These are phyloP conservation scores for Zygnema circumcarinatum DNA, from an alignment of 139 green algal species.

Conservation along the genomic window DNA sequence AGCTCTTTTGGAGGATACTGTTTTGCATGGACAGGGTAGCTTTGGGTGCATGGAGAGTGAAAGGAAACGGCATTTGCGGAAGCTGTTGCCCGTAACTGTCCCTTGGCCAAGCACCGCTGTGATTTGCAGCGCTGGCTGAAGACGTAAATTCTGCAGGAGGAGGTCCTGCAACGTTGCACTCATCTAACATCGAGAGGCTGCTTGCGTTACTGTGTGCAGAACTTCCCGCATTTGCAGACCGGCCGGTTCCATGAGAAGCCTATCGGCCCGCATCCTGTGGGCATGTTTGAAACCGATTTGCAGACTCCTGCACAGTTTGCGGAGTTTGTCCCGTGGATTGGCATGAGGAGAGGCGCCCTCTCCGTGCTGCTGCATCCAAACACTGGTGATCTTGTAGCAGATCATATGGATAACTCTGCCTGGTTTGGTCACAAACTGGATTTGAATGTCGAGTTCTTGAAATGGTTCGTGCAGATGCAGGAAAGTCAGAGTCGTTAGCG, in stretches of 20 bases:
- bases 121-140: too few relatives aligned
- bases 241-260: conserved; percentile 23
- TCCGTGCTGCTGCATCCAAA: conserved; percentile 24
- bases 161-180: not conserved
- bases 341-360: not conserved
- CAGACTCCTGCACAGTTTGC: not conserved
- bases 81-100: too few relatives aligned
- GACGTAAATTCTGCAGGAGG: not conserved
- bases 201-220: not conserved
- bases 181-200: not conserved
- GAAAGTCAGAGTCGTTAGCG: too few relatives aligned
- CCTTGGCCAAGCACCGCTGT: too few relatives aligned
- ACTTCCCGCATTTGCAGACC: conserved; percentile 10
- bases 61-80: not conserved
- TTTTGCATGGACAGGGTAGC: not conserved
- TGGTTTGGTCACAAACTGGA: conserved; percentile 34
- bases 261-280: conserved; percentile 21
- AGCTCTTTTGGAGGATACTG: too few relatives aligned
- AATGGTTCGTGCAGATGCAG: not conserved
- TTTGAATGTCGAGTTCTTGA: conserved; percentile 13
- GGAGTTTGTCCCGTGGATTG: conserved; percentile 26
- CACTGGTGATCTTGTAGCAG: conserved; percentile 1
- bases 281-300: conserved; percentile 34
- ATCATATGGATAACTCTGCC: conserved; percentile 6
- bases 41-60: not conserved